Evolutionary conservation across 192 early-diverging fungal genomes (phyloP).

Genomic region (Podila minutissima): DNA sequence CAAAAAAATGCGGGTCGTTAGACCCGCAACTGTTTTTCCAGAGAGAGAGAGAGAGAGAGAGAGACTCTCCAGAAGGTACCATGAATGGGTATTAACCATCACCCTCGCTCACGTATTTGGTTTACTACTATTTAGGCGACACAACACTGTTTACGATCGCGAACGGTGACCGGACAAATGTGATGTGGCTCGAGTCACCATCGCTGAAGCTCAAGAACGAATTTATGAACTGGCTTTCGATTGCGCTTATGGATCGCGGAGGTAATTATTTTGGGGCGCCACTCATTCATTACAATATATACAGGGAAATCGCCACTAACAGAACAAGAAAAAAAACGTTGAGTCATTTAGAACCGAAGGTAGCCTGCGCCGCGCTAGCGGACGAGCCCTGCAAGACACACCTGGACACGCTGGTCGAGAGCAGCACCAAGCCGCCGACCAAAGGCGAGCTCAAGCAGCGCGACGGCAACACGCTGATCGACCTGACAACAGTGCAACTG

Average conservation of each 20-base stretch:
- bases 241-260: slow-evolving; percentile 19
- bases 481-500: background rate
- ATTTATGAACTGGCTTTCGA: slow-evolving; percentile 36
- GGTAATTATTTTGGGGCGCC: slow-evolving; percentile 7
- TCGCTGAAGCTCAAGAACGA: slow-evolving; percentile 37
- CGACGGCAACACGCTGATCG: slow-evolving; percentile 1
- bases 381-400: too few species aligned
- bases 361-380: too few species aligned
- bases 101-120: too few species aligned
- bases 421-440: too few species aligned
- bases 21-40: too few species aligned
- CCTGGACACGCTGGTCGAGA: too few species aligned
- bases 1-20: too few species aligned
- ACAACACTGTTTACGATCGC: slow-evolving; percentile 23
- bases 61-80: background rate
- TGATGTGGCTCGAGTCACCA: slow-evolving; percentile 39
- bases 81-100: too few species aligned
- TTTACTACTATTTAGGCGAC: slow-evolving; percentile 2
- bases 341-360: too few species aligned
- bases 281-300: background rate
- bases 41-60: too few species aligned
- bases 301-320: background rate
- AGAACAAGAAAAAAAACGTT: too few species aligned
- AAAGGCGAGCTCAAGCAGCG: too few species aligned
- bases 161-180: slow-evolving; percentile 26